These are phyloP conservation scores for Aspergillus alliaceus DNA, from an alignment of 2,329 filamentous ascomycete species.

Conservation along the genomic window DNA sequence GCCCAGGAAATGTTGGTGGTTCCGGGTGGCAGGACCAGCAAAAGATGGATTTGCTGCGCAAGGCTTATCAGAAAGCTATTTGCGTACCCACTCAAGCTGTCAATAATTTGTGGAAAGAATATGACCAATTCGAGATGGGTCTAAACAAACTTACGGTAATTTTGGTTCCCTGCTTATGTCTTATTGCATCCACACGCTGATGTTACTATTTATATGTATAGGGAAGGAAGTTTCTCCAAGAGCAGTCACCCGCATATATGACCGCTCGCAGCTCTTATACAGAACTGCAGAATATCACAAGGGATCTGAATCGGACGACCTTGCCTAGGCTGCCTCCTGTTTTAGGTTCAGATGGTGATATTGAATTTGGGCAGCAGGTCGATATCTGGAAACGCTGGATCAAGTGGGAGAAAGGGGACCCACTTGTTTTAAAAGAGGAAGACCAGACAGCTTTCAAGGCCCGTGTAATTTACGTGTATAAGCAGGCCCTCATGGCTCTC, in stretches of 20 bases:
- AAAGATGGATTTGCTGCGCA: conserved; percentile 92
- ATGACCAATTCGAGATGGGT: conserved; percentile 92
- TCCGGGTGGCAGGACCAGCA: conserved; percentile 94
- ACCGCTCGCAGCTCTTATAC: conserved; percentile 89
- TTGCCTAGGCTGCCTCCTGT: conserved; percentile 80
- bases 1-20: conserved; percentile 81
- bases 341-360: conserved; percentile 80
- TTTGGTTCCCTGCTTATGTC: background rate
- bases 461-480: conserved; percentile 86
- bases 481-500: conserved; percentile 87
- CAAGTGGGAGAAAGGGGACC: conserved; percentile 91
- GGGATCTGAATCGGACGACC: conserved; percentile 72
- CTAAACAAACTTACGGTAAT: conserved; percentile 85
- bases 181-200: conserved; percentile 6
- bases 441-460: conserved; percentile 73
- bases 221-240: conserved; percentile 92
- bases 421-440: conserved; percentile 79
- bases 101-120: conserved; percentile 91
- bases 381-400: conserved; percentile 93
- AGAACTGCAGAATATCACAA: conserved; percentile 84
- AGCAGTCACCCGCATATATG: conserved; percentile 92
- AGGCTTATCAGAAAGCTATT: conserved; percentile 88
- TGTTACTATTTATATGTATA: conserved; percentile 34
- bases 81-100: conserved; percentile 81
- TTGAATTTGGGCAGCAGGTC: conserved; percentile 81